Evolutionary conservation across 176 grass and related monocot genomes (phyloP).

Genomic region (Musa itinerans): DNA sequence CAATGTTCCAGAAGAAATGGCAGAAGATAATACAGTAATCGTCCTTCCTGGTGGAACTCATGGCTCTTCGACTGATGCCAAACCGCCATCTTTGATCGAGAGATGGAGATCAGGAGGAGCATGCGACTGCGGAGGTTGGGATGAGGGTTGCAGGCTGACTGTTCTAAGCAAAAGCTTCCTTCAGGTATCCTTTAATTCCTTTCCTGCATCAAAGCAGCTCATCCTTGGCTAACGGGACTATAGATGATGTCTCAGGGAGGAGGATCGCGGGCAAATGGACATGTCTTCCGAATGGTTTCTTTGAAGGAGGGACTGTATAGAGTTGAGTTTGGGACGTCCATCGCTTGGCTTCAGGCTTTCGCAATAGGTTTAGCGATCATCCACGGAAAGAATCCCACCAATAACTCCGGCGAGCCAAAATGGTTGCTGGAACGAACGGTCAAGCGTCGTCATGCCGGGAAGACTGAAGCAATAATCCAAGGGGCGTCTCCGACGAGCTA

Average conservation of each 20-base stretch:
- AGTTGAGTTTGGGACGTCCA: slow-evolving; percentile 64
- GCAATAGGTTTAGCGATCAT: slow-evolving; percentile 71
- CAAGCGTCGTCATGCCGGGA: too few relatives aligned
- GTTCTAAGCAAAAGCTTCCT: slow-evolving; percentile 48
- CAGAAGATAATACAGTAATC: slow-evolving; percentile 35
- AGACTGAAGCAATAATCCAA: not conserved
- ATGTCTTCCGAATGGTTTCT: slow-evolving; percentile 63
- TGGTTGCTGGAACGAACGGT: slow-evolving; percentile 15
- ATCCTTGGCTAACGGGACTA: too few relatives aligned
- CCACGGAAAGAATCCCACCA: slow-evolving; percentile 38
- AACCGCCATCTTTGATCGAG: slow-evolving; percentile 59
- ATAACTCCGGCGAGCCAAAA: slow-evolving; percentile 24
- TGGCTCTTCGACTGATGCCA: slow-evolving; percentile 39
- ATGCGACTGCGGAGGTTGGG: slow-evolving; percentile 98
- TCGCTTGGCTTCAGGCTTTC: slow-evolving; percentile 68
- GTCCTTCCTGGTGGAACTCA: slow-evolving; percentile 78
- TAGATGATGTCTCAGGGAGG: slow-evolving; percentile 37
- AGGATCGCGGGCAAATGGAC: slow-evolving; percentile 29
- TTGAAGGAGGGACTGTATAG: slow-evolving; percentile 70
- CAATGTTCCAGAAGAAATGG: slow-evolving; percentile 24
- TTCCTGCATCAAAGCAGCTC: not conserved
- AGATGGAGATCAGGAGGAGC: slow-evolving; percentile 78
- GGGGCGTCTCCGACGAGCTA: slow-evolving; percentile 39
- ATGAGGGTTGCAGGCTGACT: slow-evolving; percentile 75
- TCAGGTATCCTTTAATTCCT: slow-evolving; percentile 39